A percentile compares a stretch with the other conserved stretches of the same genome.
These are phyloP conservation scores for Blumeria graminis DNA, from an alignment of 2,329 filamentous ascomycete species.

Conservation along the genomic window DNA sequence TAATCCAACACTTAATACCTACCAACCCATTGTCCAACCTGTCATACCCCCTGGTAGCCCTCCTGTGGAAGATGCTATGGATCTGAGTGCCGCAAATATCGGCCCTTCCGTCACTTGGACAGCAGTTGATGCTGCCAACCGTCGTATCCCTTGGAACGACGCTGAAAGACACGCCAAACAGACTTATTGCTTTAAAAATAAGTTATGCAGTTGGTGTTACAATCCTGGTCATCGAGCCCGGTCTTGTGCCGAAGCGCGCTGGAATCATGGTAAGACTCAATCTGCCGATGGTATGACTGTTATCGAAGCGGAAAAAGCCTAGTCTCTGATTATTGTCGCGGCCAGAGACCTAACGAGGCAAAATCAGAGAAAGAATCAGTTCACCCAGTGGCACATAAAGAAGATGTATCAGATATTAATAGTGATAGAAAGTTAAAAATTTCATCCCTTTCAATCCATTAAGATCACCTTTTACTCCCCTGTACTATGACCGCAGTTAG, in stretches of 20 bases:
- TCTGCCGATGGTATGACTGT: background rate
- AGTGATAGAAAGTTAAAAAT: background rate
- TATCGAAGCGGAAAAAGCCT: background rate
- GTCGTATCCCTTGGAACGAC: background rate
- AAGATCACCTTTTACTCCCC: no score
- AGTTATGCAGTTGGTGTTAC: background rate
- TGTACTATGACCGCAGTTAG: background rate
- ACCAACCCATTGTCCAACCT: background rate
- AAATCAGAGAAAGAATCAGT: background rate
- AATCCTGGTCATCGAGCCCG: background rate
- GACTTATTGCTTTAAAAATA: background rate
- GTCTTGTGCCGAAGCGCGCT: background rate
- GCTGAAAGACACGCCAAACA: background rate
- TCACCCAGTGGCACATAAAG: background rate
- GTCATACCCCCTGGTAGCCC: background rate
- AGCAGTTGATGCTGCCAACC: background rate
- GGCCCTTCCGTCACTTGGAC: background rate
- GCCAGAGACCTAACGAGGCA: background rate
- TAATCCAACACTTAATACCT: background rate
- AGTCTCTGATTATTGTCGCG: background rate
- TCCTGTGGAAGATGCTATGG: background rate
- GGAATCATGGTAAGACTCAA: background rate
- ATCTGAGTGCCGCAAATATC: background rate
- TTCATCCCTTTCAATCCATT: no score
- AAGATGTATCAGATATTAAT: background rate